Conservation (phyloP, 208 protist species). For the Balamuthia mandrillaris region DNA sequence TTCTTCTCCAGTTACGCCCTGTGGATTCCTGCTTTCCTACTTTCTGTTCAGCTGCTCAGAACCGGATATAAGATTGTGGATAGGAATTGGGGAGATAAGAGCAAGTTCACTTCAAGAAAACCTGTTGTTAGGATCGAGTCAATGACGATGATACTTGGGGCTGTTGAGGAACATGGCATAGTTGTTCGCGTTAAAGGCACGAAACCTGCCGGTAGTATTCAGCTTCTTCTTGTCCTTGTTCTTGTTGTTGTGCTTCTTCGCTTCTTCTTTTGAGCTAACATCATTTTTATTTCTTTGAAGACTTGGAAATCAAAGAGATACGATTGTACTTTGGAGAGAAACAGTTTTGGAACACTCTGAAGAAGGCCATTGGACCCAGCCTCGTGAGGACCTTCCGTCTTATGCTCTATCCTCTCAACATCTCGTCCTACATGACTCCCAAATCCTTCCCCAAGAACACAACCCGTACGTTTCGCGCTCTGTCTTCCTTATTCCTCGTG, state of each 20-base stretch:
- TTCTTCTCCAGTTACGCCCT: neutral
- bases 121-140: neutral
- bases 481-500: neutral
- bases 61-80: conserved; percentile 33
- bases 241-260: neutral
- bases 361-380: neutral
- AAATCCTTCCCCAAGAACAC: neutral
- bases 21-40: neutral
- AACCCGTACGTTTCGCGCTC: neutral
- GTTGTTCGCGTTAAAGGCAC: neutral
- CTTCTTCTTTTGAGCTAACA: too few species aligned
- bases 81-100: conserved; percentile 13
- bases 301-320: neutral
- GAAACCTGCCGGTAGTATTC: neutral
- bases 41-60: neutral
- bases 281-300: too few species aligned
- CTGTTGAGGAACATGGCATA: conserved; percentile 7
- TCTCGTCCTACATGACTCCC: neutral
- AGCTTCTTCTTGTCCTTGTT: neutral
- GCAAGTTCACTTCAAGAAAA: too few species aligned
- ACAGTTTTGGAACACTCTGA: neutral
- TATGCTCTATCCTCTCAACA: neutral
- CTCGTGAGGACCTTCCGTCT: neutral
- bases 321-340: neutral
- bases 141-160: neutral